Percentiles rank a stretch among this genome's conserved stretches.
These are phyloP conservation scores for Hyphopichia pseudoburtonii DNA, from an alignment of 1,139 yeast species.

Conservation along the genomic window DNA sequence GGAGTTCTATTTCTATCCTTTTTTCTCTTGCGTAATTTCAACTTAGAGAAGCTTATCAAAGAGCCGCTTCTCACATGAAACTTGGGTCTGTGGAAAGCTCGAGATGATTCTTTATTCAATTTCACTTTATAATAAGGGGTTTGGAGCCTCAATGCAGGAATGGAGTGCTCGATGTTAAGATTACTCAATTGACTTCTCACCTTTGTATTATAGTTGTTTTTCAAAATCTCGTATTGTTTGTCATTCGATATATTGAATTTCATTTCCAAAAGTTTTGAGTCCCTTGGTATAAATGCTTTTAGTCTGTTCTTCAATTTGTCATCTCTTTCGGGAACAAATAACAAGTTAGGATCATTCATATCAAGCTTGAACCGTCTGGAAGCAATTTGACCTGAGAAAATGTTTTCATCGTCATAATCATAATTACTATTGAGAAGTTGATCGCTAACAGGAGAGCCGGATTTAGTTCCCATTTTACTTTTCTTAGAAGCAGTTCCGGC, in stretches of 20 bases:
- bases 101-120: conserved; percentile 63
- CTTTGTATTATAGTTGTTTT: conserved; percentile 85
- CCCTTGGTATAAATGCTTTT: conserved; percentile 46
- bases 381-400: conserved; percentile 71
- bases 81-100: conserved; percentile 79
- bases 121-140: conserved; percentile 88
- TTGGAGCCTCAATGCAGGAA: conserved; percentile 84
- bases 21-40: conserved; percentile 82
- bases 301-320: conserved; percentile 18
- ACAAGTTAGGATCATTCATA: conserved; percentile 81
- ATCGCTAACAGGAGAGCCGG: conserved; percentile 3
- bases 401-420: conserved; percentile 72
- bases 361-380: conserved; percentile 56
- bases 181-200: conserved; percentile 93
- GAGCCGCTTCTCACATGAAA: conserved; percentile 80
- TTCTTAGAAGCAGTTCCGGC: conserved; percentile 30
- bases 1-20: conserved; percentile 84
- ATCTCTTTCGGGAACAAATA: conserved; percentile 55
- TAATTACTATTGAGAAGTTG: conserved; percentile 18
- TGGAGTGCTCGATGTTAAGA: conserved; percentile 84
- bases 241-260: conserved; percentile 88
- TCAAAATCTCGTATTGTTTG: conserved; percentile 75
- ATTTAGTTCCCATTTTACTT: neutral
- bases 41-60: conserved; percentile 68
- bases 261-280: conserved; percentile 46